Percentiles rank a stretch among this genome's conserved stretches.
These are phyloP conservation scores for Atalantia buxifolia DNA, from an alignment of 345 rosid species.

Conservation along the genomic window DNA sequence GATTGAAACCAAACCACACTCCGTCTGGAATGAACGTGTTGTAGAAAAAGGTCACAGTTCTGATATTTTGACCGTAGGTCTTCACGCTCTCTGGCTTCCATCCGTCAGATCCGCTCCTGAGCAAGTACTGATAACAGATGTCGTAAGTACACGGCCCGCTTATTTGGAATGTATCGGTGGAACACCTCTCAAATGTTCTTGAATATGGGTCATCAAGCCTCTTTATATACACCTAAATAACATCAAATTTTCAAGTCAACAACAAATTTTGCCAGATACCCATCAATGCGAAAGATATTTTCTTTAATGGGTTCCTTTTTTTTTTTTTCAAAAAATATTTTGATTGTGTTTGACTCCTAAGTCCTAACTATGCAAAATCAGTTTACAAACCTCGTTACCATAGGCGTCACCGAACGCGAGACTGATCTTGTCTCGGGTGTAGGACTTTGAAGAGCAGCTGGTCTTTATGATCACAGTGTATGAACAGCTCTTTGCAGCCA, in stretches of 20 bases:
- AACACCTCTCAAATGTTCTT: background rate
- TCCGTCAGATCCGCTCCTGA: background rate
- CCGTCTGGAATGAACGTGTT: background rate
- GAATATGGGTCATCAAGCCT: background rate
- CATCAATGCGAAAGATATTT: background rate
- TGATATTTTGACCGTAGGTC: background rate
- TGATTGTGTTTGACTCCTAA: background rate
- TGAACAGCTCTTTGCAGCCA: background rate
- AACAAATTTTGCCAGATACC: background rate
- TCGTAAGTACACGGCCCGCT: background rate
- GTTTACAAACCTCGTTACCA: background rate
- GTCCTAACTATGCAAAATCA: background rate
- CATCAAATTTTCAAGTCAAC: background rate
- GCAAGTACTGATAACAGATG: background rate
- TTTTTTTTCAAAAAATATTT: background rate
- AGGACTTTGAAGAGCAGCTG: background rate
- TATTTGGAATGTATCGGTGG: background rate
- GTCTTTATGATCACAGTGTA: background rate
- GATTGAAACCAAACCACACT: background rate
- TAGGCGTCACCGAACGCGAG: background rate
- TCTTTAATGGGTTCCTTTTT: background rate
- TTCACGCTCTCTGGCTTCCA: slow-evolving; percentile 4
- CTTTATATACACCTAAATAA: background rate
- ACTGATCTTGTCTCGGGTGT: slow-evolving; percentile 1
- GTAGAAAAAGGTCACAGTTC: background rate